Conservation (phyloP, 1,284 basidiomycete species). For the Puccinia horiana region DNA sequence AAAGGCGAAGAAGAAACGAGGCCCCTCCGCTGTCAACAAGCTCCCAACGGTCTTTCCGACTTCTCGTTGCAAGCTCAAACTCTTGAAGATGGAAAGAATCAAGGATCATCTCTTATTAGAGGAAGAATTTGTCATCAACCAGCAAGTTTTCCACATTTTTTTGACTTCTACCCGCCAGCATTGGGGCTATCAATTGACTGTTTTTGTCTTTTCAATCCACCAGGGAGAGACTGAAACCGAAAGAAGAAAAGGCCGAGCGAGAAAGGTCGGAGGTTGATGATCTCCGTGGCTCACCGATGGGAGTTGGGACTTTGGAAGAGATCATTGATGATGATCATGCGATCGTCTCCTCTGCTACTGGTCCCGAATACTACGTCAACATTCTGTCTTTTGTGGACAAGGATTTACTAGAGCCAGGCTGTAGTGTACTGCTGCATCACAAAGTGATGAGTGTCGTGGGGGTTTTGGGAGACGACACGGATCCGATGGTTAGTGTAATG, state of each 20-base stretch:
- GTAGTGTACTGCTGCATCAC: slow-evolving; percentile 92
- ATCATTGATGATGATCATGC: slow-evolving; percentile 99
- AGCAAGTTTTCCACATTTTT: slow-evolving; percentile 14
- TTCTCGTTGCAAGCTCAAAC: slow-evolving; percentile 89
- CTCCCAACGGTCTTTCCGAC: slow-evolving; percentile 91
- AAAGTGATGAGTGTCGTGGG: slow-evolving; percentile 94
- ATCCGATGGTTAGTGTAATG: slow-evolving; percentile 87
- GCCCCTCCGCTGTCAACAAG: slow-evolving; percentile 86
- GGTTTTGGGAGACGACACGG: slow-evolving; percentile 92
- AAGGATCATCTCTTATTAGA: slow-evolving; percentile 97
- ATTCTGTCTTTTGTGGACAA: slow-evolving; percentile 99
- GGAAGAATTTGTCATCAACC: slow-evolving; percentile 62
- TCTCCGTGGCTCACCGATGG: slow-evolving; percentile 92
- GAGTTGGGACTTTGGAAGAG: slow-evolving; percentile 94
- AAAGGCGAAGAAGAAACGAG: slow-evolving; percentile 77
- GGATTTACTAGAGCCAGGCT: slow-evolving; percentile 93
- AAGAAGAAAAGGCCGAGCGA: slow-evolving; percentile 94
- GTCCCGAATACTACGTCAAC: slow-evolving; percentile 96
- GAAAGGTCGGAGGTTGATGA: slow-evolving; percentile 93
- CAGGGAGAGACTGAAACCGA: slow-evolving; percentile 57
- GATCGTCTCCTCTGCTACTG: slow-evolving; percentile 90
- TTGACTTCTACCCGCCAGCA: too few species aligned
- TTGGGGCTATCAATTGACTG: background rate
- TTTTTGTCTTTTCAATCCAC: background rate
- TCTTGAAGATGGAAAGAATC: slow-evolving; percentile 94